These are phyloP conservation scores for Stemphylium vesicarium DNA, from an alignment of 2,329 filamentous ascomycete genomes.

Conservation along the genomic window DNA sequence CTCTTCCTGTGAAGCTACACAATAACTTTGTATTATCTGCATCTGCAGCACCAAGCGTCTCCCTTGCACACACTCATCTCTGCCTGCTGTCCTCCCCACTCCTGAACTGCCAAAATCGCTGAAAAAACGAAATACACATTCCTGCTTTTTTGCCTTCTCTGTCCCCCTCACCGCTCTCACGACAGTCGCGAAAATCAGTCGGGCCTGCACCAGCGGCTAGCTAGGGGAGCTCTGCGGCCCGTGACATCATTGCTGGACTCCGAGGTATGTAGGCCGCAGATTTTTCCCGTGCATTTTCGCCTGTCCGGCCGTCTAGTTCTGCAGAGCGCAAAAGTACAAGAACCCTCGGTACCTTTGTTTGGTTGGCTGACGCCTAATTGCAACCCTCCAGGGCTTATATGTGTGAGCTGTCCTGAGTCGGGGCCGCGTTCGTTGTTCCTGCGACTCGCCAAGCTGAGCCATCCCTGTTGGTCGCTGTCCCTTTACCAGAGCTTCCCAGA, in stretches of 20 bases:
- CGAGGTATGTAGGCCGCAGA: constrained; percentile 32
- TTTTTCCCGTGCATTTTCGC: constrained; percentile 12
- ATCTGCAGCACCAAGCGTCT: too few species aligned
- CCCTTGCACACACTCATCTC: not conserved
- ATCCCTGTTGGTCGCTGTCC: constrained; percentile 20
- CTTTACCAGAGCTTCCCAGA: constrained; percentile 33
- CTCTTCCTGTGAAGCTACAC: too few species aligned
- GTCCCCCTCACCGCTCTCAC: constrained; percentile 6
- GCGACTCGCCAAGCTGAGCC: constrained; percentile 21
- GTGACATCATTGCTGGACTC: constrained; percentile 38
- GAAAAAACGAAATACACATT: not conserved
- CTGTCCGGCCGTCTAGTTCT: not conserved
- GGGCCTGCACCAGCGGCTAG: constrained; percentile 19
- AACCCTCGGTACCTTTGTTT: constrained; percentile 3
- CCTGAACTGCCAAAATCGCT: not conserved
- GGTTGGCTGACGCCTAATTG: constrained; percentile 11
- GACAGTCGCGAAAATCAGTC: constrained; percentile 9
- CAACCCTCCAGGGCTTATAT: constrained; percentile 5
- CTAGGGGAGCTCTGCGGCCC: constrained; percentile 26
- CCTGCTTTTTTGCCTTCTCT: constrained; percentile 4
- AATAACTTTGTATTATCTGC: too few species aligned
- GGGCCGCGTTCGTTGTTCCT: constrained; percentile 27
- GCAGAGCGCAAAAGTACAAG: not conserved
- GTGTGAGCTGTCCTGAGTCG: constrained; percentile 15
- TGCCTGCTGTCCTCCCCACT: not conserved